Evolutionary conservation across 176 grass and related monocot genomes (phyloP), one percentile per base, ranked within the genome.

Genomic region (Oryza officinalis): DNA sequence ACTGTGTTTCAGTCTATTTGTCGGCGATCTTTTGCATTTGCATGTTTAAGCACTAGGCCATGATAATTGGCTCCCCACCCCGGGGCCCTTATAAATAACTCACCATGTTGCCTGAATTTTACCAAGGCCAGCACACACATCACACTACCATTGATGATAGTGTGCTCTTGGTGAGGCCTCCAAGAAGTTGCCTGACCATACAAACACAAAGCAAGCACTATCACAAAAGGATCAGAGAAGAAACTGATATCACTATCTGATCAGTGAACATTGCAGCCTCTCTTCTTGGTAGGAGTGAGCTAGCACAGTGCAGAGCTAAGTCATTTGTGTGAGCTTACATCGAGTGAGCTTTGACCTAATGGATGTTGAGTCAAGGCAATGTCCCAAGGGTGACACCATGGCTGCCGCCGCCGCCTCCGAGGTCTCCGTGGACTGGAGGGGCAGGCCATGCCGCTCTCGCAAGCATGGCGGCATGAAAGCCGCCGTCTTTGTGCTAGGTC

Each of bases 401-500:
- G 78, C 80, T 77, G 63, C 79, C 38, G 76, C 71, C 71, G 63
- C 79, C 45, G 72, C 71, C 71, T 76, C 89, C 41, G 88, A 91
- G 47, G 81, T 91, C 65, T 95, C 87, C 78, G 84, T 98, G 77
- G 93, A 95, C 92, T 93, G 96, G 93, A 93, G 83, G 43, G 96
- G 91, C 50, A 87, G 38, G 74, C 83, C 93, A 11, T 92, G 89
- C 78, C 86, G 41, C 67, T 63, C 88, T 66, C 85, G 32, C 37
- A 93, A 87, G 82, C 95, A 97, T 80, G 95, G 95, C 65, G 88
- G 90, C 95, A 97, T 94, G 95, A 94, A 78, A 90, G 95, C 95
- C 81, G 95, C 95, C 23, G 67, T 86, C 13, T 97, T 94, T 74
- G 94, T 94, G 67, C 79, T 94, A 86, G 91, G 94, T 94, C 23